Evolutionary conservation across 306 rosid genomes (phyloP).

Genomic region (Myrica gale): DNA sequence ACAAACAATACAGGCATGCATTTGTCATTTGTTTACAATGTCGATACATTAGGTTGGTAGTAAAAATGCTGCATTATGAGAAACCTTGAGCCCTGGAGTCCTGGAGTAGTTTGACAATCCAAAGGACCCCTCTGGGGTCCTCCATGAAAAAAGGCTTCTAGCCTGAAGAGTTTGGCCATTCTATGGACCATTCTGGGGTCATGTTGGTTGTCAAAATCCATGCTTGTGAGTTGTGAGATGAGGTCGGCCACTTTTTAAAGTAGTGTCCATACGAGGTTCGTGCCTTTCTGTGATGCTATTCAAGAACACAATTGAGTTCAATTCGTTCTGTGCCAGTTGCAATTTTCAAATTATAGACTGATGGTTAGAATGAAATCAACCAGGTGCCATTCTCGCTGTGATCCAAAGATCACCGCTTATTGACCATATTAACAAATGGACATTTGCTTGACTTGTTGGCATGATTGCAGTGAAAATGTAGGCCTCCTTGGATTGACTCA

Average conservation of each 20-base stretch:
- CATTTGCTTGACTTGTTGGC: neutral
- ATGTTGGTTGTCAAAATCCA: neutral
- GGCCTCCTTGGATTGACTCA: conserved; percentile 89
- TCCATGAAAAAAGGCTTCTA: too few relatives aligned
- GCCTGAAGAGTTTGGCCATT: neutral
- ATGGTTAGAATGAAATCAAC: neutral
- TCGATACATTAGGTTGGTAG: neutral
- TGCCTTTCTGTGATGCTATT: neutral
- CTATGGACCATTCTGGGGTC: neutral
- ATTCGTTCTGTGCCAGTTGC: neutral
- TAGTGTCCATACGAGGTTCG: neutral
- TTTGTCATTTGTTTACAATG: neutral
- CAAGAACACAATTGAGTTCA: neutral
- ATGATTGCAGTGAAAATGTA: conserved; percentile 77
- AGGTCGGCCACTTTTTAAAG: neutral
- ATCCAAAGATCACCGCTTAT: neutral
- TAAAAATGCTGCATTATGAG: neutral
- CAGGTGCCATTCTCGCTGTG: neutral
- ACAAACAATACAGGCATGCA: neutral
- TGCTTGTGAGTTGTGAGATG: neutral
- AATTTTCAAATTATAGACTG: neutral
- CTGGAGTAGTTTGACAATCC: neutral
- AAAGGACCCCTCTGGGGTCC: neutral
- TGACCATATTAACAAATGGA: neutral
- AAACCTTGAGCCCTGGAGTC: conserved; percentile 1